Conservation (phyloP, 192 early-diverging fungal species). For the Coemansia sp. region DNA sequence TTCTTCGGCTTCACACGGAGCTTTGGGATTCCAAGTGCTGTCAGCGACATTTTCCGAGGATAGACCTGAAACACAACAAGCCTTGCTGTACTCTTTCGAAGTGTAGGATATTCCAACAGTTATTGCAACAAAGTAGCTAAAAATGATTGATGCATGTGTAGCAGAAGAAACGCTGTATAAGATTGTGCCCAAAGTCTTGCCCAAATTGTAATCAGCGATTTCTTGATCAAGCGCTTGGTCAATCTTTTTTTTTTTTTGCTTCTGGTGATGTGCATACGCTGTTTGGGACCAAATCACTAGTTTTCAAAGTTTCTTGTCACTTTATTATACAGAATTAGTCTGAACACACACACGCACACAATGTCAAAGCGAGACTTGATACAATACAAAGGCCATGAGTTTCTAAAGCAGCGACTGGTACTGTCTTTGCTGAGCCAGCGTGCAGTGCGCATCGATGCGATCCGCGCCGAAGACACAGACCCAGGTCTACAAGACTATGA, state of each 20-base stretch:
- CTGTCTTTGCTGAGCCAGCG: conserved; percentile 82
- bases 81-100: too few relatives aligned
- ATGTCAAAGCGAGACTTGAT: conserved; percentile 46
- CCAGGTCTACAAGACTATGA: conserved; percentile 93
- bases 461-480: conserved; percentile 81
- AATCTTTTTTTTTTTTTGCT: conserved; percentile 4
- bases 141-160: too few relatives aligned
- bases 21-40: conserved; percentile 40
- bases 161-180: too few relatives aligned
- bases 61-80: too few relatives aligned
- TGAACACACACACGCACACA: not conserved
- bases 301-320: not conserved
- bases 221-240: not conserved
- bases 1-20: conserved; percentile 42
- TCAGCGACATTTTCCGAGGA: not conserved
- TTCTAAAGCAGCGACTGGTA: conserved; percentile 86
- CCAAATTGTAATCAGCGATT: too few relatives aligned
- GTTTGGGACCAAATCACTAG: not conserved
- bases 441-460: conserved; percentile 83
- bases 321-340: not conserved
- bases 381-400: conserved; percentile 78
- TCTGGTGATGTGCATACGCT: not conserved
- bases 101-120: too few relatives aligned
- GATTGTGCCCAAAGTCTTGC: too few relatives aligned
- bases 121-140: too few relatives aligned